phyloP scores from a whole-genome alignment of 179 eudicot species.

The Amaranthus tricolor region DNA sequence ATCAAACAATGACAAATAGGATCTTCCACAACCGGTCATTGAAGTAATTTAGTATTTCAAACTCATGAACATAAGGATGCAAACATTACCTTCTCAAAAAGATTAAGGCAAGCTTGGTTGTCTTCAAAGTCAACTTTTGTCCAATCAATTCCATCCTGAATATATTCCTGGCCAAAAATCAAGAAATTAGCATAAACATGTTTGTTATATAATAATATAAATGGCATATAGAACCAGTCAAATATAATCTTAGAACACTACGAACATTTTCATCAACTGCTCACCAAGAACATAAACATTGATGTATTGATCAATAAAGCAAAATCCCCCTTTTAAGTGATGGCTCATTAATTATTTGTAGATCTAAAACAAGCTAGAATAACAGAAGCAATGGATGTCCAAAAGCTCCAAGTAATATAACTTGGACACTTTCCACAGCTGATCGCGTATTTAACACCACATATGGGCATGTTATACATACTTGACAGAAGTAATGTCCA shows the following conservation, averaged over 20 bases:
- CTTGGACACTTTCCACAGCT: neutral
- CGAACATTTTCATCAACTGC: conserved; percentile 4
- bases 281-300: conserved; percentile 5
- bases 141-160: conserved; percentile 99
- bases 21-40: neutral
- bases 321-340: neutral
- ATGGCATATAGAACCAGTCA: neutral
- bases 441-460: neutral
- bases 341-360: conserved; percentile 5
- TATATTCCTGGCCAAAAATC: conserved; percentile 66
- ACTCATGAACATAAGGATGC: neutral
- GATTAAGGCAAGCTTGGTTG: conserved; percentile 94
- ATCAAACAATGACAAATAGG: neutral
- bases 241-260: conserved; percentile 2
- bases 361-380: neutral
- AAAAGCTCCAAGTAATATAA: neutral
- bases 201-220: neutral
- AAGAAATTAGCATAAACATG: conserved; percentile 3
- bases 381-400: neutral
- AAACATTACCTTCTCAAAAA: conserved; percentile 78
- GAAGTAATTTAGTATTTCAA: neutral
- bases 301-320: neutral
- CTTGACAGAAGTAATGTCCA: neutral
- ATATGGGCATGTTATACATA: neutral
- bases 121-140: conserved; percentile 96